Conservation (phyloP, 306 rosid species). For the Gillenia trifoliata region DNA sequence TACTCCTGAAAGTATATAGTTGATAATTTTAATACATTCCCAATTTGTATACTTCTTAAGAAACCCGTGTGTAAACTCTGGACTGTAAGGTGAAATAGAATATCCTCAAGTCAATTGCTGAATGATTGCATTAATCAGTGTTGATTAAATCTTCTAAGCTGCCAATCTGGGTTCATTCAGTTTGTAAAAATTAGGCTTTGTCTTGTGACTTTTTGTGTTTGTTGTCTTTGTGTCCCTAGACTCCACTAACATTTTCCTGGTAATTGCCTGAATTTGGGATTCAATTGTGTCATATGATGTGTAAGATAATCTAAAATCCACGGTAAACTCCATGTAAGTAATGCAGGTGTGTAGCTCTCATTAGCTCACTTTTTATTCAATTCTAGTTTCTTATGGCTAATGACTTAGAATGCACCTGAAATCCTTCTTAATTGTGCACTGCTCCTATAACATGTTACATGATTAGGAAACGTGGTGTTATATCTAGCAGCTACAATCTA, state of each 20-base stretch:
- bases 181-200: background rate
- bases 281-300: background rate
- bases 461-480: background rate
- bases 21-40: background rate
- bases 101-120: background rate
- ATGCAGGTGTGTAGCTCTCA: background rate
- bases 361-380: background rate
- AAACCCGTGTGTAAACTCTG: background rate
- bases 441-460: conserved; percentile 11
- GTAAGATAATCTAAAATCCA: background rate
- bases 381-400: background rate
- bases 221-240: background rate
- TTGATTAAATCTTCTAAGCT: background rate
- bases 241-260: background rate
- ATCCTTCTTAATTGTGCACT: background rate
- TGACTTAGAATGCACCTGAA: conserved; percentile 2
- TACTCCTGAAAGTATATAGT: background rate
- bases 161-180: background rate
- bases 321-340: background rate
- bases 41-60: background rate
- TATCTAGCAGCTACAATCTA: conserved; percentile 17
- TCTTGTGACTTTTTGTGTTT: background rate
- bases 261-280: background rate
- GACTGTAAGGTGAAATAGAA: background rate
- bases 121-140: background rate